Conservation (phyloP, 2,329 filamentous ascomycete species). For the Hypomyces perniciosus region DNA sequence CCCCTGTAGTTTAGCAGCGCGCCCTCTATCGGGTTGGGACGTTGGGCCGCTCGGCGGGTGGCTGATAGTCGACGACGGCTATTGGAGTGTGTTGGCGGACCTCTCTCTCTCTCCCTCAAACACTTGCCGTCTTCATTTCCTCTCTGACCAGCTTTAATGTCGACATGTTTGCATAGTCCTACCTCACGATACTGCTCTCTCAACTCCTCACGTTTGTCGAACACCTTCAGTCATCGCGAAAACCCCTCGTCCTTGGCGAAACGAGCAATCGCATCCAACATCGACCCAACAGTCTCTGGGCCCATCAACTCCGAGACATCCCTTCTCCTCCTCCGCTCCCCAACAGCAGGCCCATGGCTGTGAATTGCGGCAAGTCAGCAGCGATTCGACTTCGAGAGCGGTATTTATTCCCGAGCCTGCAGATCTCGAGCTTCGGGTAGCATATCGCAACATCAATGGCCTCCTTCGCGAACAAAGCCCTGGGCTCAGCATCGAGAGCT, state of each 20-base stretch:
- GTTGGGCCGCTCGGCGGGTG: background rate
- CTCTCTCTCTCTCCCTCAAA: background rate
- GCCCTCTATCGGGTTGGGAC: background rate
- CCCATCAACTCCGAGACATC: background rate
- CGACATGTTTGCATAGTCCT: background rate
- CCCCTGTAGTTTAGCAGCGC: background rate
- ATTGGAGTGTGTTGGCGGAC: background rate
- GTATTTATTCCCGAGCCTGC: conserved; percentile 10
- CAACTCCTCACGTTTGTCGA: background rate
- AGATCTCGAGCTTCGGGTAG: conserved; percentile 7
- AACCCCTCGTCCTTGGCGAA: background rate
- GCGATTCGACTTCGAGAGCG: conserved; percentile 10
- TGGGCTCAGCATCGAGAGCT: conserved; percentile 17
- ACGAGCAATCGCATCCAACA: background rate
- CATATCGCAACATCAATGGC: conserved; percentile 17
- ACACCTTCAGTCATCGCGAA: background rate
- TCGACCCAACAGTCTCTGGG: background rate
- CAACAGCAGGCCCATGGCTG: conserved; percentile 14
- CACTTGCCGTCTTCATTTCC: background rate
- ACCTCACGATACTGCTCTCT: background rate
- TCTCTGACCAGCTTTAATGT: background rate
- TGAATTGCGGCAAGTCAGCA: conserved; percentile 6
- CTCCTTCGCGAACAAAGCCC: conserved; percentile 15
- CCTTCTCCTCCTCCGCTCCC: conserved; percentile 2
- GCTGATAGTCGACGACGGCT: background rate